Conservation (phyloP, 2,329 filamentous ascomycete genomes). For the Helicocarpus griseus region DNA sequence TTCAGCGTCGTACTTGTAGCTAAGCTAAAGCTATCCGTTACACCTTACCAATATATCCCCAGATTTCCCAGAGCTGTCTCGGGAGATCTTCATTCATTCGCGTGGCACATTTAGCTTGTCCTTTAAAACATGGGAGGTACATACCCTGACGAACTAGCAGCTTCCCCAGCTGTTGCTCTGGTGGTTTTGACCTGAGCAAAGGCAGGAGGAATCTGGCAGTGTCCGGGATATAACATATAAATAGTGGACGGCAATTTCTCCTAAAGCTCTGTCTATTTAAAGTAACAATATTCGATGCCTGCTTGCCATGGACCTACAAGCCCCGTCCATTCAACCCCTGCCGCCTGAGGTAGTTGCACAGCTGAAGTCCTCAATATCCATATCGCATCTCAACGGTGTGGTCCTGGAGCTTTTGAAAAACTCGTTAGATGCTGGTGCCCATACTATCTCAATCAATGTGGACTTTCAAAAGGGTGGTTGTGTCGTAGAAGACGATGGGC, state of each 20-base stretch:
- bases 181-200: neutral
- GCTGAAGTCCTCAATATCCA: conserved; percentile 73
- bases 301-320: neutral
- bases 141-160: neutral
- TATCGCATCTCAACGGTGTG: conserved; percentile 64
- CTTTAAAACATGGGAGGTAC: neutral
- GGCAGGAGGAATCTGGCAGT: neutral
- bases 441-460: conserved; percentile 57
- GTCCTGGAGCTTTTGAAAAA: conserved; percentile 69
- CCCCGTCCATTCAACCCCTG: conserved; percentile 51
- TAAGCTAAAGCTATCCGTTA: no score
- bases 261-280: neutral
- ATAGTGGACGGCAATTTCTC: neutral
- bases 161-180: neutral
- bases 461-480: conserved; percentile 71
- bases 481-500: conserved; percentile 72
- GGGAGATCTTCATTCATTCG: no score
- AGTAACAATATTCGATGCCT: neutral
- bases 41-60: no score
- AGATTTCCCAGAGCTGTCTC: no score
- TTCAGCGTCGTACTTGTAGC: no score
- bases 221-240: neutral
- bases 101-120: neutral
- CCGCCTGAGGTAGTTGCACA: conserved; percentile 63
- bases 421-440: conserved; percentile 68